Evolutionary conservation across 352 stramenopile genomes (phyloP), one percentile per base, ranked within the genome.

Genomic region (Albugo candida): DNA sequence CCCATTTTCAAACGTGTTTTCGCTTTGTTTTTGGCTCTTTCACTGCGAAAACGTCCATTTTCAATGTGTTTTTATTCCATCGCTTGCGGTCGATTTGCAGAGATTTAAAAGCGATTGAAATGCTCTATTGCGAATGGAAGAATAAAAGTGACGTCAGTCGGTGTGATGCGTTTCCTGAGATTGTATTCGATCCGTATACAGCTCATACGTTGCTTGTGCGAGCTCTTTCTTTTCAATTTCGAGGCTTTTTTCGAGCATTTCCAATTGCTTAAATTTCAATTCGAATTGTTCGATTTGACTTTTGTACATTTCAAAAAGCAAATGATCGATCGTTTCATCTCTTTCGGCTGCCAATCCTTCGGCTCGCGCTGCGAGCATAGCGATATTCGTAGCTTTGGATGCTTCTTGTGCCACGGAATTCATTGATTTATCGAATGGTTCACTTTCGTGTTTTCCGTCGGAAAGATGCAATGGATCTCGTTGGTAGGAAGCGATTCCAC

Each of bases 211-310:
- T 36, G 81, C 73, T 45, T 70, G 65, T 0, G 65, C 60, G 0
- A 88, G 59, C 38, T 71, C 57, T 31, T 84, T 67, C 35, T 65
- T 64, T 46, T 88, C 72, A 2, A 69, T 65, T 14, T 36, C 42
- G 11, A 88, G 38, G 0, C 67, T 57, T 39, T 62, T 59, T 38
- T 85, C 67, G 27, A 88, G 41, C 10, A 81, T 59, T n/a, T 41
- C 52, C 2, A 88, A 50, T 41, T 83, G 64, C 47, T 81, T 62
- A 60, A 85, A 73, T 59, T 85, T 83, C 37, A 88, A 57, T 51
- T 88, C 70, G 59, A 88, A 68, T 51, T 85, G 72, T 41, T 66
- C 49, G 51, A 88, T 46, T 31, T 88, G 66, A 44, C 78, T 83
- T 48, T 81, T 55, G 16, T 83, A 16, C 14, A 88, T 40, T 43